phyloP scores from a whole-genome alignment of 331 rosid genomes.

The Dryas integrifolia region DNA sequence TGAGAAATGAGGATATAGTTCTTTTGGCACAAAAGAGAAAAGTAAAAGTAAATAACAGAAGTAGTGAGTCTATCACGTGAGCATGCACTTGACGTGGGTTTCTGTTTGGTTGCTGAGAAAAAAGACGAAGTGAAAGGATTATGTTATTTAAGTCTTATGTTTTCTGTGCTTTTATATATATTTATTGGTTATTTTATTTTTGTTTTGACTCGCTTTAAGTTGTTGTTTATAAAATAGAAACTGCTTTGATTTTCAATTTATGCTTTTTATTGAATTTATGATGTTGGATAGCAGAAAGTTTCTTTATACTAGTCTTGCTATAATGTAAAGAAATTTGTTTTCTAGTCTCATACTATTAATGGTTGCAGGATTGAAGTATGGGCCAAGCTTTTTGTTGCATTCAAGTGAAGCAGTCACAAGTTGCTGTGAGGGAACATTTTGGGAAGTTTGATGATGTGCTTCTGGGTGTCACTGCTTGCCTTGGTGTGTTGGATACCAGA shows the following conservation, averaged over 20 bases:
- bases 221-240: no score
- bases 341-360: not conserved
- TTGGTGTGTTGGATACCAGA: conserved; percentile 64
- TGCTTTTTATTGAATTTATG: no score
- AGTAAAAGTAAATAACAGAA: not conserved
- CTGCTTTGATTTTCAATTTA: no score
- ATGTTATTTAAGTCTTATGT: not conserved
- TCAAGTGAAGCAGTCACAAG: conserved; percentile 70
- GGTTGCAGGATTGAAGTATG: conserved; percentile 30
- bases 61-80: not conserved
- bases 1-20: no score
- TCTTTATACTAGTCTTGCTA: no score
- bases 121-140: not conserved
- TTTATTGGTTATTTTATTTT: conserved; percentile 18
- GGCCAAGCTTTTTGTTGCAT: conserved; percentile 67
- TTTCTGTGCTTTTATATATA: conserved; percentile 30
- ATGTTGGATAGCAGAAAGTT: no score
- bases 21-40: no score
- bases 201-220: no score
- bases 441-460: conserved; percentile 63
- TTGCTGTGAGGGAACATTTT: conserved; percentile 60
- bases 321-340: not conserved
- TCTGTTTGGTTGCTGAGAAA: conserved; percentile 13
- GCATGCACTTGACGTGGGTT: not conserved
- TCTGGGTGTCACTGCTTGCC: conserved; percentile 81